These are phyloP conservation scores for Paramecium bursaria DNA, from an alignment of 73 alveolate species.

Conservation along the genomic window DNA sequence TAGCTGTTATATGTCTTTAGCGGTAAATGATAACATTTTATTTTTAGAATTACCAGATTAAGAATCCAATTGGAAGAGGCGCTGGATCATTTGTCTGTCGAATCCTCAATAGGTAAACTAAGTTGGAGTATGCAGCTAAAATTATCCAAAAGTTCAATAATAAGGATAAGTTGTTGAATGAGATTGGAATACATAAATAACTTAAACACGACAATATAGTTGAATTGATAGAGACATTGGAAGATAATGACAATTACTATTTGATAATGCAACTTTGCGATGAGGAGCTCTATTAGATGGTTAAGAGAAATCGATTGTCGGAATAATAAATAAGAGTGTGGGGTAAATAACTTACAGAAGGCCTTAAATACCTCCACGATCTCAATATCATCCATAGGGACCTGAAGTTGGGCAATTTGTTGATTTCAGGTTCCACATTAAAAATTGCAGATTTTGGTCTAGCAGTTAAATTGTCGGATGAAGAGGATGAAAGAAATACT, in stretches of 20 bases:
- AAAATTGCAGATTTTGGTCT: slow-evolving; percentile 97
- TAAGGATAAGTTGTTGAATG: slow-evolving; percentile 18
- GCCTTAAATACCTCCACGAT: slow-evolving; percentile 67
- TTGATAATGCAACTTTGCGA: slow-evolving; percentile 66
- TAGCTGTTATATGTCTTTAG: no score
- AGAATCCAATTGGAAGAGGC: slow-evolving; percentile 68
- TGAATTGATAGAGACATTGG: slow-evolving; percentile 13
- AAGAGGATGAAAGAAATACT: slow-evolving; percentile 91
- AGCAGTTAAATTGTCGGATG: slow-evolving; percentile 86
- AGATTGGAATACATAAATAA: slow-evolving; percentile 39
- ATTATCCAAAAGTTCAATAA: not conserved
- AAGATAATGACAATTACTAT: slow-evolving; percentile 57
- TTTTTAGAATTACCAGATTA: slow-evolving; percentile 60
- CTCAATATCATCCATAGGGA: slow-evolving; percentile 87
- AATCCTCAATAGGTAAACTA: slow-evolving; percentile 28
- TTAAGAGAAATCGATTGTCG: slow-evolving; percentile 32
- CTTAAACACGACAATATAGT: slow-evolving; percentile 52
- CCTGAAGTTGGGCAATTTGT: slow-evolving; percentile 92
- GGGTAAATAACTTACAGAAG: slow-evolving; percentile 65
- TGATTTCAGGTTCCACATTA: slow-evolving; percentile 82
- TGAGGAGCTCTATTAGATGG: slow-evolving; percentile 37
- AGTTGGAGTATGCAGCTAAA: slow-evolving; percentile 39
- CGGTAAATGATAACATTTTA: no score
- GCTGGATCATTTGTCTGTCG: slow-evolving; percentile 68
- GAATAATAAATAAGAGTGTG: slow-evolving; percentile 40